phyloP scores from a whole-genome alignment of 352 stramenopile genomes.

The Peronosclerospora sorghi region DNA sequence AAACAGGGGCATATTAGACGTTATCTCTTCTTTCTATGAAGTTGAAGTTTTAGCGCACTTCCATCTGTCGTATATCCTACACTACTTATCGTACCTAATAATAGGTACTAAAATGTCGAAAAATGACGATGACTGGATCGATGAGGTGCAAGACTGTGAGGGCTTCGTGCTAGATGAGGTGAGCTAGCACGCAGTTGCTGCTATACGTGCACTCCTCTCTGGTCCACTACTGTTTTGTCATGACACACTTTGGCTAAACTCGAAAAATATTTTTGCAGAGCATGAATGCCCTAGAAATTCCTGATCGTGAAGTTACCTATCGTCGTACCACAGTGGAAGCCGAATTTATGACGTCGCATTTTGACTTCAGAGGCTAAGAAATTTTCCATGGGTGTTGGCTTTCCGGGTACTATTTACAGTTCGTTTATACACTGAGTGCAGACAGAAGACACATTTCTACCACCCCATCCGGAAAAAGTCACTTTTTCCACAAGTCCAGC shows the following conservation, averaged over 20 bases:
- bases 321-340: constrained; percentile 40
- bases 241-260: constrained; percentile 6
- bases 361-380: constrained; percentile 41
- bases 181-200: constrained; percentile 2
- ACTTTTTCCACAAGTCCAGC: constrained; percentile 22
- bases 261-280: constrained; percentile 16
- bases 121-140: constrained; percentile 64
- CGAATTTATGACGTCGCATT: constrained; percentile 44
- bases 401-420: no score
- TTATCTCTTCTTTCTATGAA: no score
- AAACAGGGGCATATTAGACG: no score
- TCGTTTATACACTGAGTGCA: constrained; percentile 2
- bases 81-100: no score
- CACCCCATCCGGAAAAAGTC: constrained; percentile 18
- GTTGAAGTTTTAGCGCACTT: no score
- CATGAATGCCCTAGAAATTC: constrained; percentile 30
- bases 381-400: no score
- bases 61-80: no score
- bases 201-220: background rate
- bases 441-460: constrained; percentile 22
- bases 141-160: constrained; percentile 29
- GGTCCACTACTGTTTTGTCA: background rate
- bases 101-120: no score
- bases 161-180: constrained; percentile 59
- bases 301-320: constrained; percentile 51